Base-by-base conservation (phyloP, 2,329 filamentous ascomycete genomes). In the Aspergillus vadensis region DNA sequence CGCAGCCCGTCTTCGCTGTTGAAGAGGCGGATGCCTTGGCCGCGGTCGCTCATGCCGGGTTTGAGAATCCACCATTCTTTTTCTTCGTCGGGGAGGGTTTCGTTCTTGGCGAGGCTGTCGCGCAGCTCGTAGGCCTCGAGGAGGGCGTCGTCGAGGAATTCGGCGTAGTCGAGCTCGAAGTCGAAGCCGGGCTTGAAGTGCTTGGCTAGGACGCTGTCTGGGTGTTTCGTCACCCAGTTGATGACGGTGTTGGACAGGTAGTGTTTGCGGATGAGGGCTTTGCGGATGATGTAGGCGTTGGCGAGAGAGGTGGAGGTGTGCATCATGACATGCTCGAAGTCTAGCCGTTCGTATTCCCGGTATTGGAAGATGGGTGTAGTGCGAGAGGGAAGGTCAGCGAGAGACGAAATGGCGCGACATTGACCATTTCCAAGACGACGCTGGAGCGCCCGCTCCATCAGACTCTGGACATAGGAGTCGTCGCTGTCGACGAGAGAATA, bases 61-160 rank as follows among this genome's bases (percentile, higher is more conserved):
- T 99, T 99, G 61, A 99, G 77, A 66, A 99, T 98, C 95, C 95
- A 99, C 94, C 94, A 99, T 73, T 96, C 87, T 61, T 84, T 83
- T 44, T 84, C 79, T 9, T 76, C 67, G 17, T 84, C 85, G 63
- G 95, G 94, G 39, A 81, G 82, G 25, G 76, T 74, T 53, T 85
- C 85, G 68, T 97, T 97, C 49, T 82, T 82, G 32, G 85, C 85
- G 75, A 96, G 83, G 67, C 90, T 93, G 59, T 91, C 91, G 19
- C 88, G 84, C 55, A 99, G 78, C 70, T 98, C 95, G 74, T 90
- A 98, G 0, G 91, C 90, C 75, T 99, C 95, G 2, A 96, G 83
- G 7, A 99, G 80, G 0, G 95, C 91, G 69, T 99, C 95, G 65
- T 98, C 95, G 14, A 99, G 80, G 71, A 98, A 99, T 79, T 99